These are phyloP conservation scores for Setaria italica DNA, from an alignment of 202 grass and related monocot genomes.

Conservation along the genomic window DNA sequence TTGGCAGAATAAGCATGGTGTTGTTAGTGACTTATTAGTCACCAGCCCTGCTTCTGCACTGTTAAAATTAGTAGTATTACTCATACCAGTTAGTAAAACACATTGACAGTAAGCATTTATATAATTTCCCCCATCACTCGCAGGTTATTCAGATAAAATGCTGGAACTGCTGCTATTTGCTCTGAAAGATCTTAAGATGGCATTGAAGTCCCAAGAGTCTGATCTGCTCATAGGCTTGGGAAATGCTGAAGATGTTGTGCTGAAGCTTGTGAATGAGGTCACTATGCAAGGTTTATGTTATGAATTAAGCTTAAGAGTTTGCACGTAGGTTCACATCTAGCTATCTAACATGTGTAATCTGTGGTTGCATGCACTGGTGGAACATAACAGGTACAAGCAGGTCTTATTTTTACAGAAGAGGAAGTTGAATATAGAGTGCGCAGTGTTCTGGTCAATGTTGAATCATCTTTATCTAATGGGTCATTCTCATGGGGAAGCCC, in stretches of 20 bases:
- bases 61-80: conserved; percentile 27
- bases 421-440: conserved; percentile 67
- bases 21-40: not conserved
- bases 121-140: conserved; percentile 14
- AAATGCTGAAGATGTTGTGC: conserved; percentile 76
- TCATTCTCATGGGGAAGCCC: conserved; percentile 67
- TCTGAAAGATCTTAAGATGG: conserved; percentile 78
- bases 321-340: conserved; percentile 29
- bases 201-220: conserved; percentile 75
- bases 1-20: conserved; percentile 4
- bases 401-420: conserved; percentile 87
- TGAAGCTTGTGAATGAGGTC: conserved; percentile 92
- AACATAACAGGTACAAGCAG: conserved; percentile 81
- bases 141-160: conserved; percentile 90
- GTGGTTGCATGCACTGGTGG: conserved; percentile 50
- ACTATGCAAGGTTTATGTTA: conserved; percentile 77
- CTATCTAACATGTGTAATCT: conserved; percentile 45
- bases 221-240: conserved; percentile 85
- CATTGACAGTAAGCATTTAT: conserved; percentile 8
- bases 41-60: not conserved
- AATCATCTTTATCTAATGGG: conserved; percentile 70
- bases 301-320: conserved; percentile 42
- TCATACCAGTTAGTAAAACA: not conserved
- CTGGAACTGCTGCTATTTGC: conserved; percentile 82
- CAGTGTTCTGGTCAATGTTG: conserved; percentile 66